phyloP scores from a whole-genome alignment of 2,329 filamentous ascomycete genomes.

The Cladosporium cucumerinum region DNA sequence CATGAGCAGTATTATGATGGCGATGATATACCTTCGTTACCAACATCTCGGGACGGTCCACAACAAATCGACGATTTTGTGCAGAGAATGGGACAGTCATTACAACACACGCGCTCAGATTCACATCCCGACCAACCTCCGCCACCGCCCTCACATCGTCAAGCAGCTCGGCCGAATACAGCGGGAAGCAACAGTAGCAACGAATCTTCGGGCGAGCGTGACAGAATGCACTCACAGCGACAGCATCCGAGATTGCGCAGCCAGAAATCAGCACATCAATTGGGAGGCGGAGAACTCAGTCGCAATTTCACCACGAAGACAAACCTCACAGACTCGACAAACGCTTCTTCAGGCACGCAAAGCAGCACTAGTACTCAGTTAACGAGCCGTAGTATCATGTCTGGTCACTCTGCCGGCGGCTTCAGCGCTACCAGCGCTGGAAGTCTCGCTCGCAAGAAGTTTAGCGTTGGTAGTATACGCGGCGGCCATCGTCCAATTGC shows the following conservation, averaged over 20 bases:
- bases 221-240: conserved; percentile 41
- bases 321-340: conserved; percentile 73
- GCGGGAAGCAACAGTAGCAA: conserved; percentile 29
- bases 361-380: conserved; percentile 71
- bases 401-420: conserved; percentile 81
- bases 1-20: conserved; percentile 42
- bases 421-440: conserved; percentile 95
- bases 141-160: conserved; percentile 29
- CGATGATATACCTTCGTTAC: conserved; percentile 40
- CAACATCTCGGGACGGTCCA: conserved; percentile 46
- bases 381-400: conserved; percentile 88
- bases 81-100: conserved; percentile 81
- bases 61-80: conserved; percentile 83
- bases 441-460: conserved; percentile 76
- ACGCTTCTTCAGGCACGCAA: conserved; percentile 46
- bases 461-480: conserved; percentile 43
- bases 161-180: conserved; percentile 27
- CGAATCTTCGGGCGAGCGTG: conserved; percentile 19
- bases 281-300: conserved; percentile 64
- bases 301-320: conserved; percentile 88
- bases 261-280: conserved; percentile 75
- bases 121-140: conserved; percentile 35
- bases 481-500: conserved; percentile 25
- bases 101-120: conserved; percentile 65
- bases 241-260: conserved; percentile 45